Evolutionary conservation across 1,139 yeast species (phyloP), one percentile per base, ranked within the genome.

Genomic region (Geotrichum histeridarum): DNA sequence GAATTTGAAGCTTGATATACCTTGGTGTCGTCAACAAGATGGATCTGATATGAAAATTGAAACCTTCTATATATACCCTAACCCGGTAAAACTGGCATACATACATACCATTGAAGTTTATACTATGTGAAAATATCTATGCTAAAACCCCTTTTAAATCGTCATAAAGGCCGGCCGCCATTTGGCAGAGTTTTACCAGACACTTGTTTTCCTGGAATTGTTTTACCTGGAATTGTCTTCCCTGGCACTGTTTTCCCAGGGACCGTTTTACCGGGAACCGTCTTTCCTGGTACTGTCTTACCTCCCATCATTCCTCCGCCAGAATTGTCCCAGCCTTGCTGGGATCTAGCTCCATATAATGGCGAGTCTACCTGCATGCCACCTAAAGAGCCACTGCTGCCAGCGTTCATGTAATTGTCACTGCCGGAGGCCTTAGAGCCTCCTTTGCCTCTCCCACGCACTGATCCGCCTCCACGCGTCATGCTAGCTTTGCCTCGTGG

Each of bases 201-300:
- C 27, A 22, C 27, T 22, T 22, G 27, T 11, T 33, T 33, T 11
- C 37, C 42, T 22, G 55, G 55, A 11, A 52, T 37, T 33, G 54
- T 54, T 27, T 51, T 54, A 4, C 59, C 59, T 4, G 54, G 54
- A 31, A 55, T 43, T 1, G 57, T 48, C 22, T 48, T 51, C 9
- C 57, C 59, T 12, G 62, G 61, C 17, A 58, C 50, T 1, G 59
- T 56, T 46, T 59, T 59, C 18, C 62, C 62, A 2, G 59, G 52
- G n/a, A 58, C 51, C 8, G 42, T 27, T 36, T 35, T 44, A 41
- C 56, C 54, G 22, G 57, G 54, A 8, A 51, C 18, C 7, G 57
- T 48, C 42, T 48, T 54, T 2, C 57, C 57, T 32, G 54, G 48
- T 4, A 54, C 51, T 8, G 49, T 48, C 27, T 54, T 51, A 32